Evolutionary conservation across 2,329 filamentous ascomycete species (phyloP).

Genomic region (Clathrospora elynae): DNA sequence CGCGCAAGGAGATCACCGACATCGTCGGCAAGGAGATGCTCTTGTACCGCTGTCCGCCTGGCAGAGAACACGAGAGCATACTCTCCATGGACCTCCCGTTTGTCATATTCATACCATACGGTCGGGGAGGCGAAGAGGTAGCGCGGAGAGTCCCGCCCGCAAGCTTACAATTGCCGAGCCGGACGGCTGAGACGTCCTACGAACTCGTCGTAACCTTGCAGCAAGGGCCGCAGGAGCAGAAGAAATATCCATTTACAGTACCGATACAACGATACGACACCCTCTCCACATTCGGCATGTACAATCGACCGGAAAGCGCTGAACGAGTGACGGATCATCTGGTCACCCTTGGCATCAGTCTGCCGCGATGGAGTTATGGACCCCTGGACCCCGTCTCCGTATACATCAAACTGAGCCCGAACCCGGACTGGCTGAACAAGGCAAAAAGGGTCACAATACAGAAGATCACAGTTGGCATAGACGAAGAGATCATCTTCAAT

Average conservation of each 20-base stretch:
- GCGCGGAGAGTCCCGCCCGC: constrained; percentile 90
- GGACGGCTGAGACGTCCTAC: constrained; percentile 96
- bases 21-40: constrained; percentile 95
- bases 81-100: constrained; percentile 97
- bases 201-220: constrained; percentile 96
- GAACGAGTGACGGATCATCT: constrained; percentile 87
- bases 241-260: constrained; percentile 88
- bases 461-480: constrained; percentile 90
- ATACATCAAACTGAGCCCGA: constrained; percentile 91
- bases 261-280: constrained; percentile 94
- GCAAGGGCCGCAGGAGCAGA: constrained; percentile 83
- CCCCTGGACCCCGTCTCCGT: constrained; percentile 94
- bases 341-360: constrained; percentile 86
- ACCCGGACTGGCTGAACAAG: constrained; percentile 88
- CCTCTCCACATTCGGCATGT: constrained; percentile 98
- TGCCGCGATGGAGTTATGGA: constrained; percentile 95
- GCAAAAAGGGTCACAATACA: constrained; percentile 90
- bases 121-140: constrained; percentile 85
- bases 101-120: constrained; percentile 95
- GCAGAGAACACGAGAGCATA: constrained; percentile 84
- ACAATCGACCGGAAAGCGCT: constrained; percentile 90
- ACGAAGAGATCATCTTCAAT: constrained; percentile 98
- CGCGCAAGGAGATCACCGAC: constrained; percentile 87
- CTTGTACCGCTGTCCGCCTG: constrained; percentile 82
- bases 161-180: constrained; percentile 84